Base-by-base conservation (phyloP, 1,139 yeast species). In the Sugiyamaella pinicola region DNA sequence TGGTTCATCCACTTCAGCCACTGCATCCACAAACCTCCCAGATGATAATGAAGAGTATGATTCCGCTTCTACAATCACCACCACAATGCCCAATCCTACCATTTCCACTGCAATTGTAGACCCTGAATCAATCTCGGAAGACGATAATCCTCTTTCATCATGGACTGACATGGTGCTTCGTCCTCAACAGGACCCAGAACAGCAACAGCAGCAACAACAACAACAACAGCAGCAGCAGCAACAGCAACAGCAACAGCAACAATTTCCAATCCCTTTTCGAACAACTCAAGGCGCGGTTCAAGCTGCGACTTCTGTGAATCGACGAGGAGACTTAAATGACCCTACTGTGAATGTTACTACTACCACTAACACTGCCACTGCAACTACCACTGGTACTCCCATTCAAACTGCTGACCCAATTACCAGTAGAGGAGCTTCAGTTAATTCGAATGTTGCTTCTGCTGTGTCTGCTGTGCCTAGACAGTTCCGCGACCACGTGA, bases 401-500 rank as follows among this genome's bases (percentile, higher is more conserved):
- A 46, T 12, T 12, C 9, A 12, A 12, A 17, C 17, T 13, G 13
- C 21, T 18, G 51, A 33, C 17, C 35, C 51, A 13, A 39, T 40
- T 5, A 39, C 45, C 10, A 33, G 39, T 18, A 19, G 47, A 33
- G 47, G 47, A n/a, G 31, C 38, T 7, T 47, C 48, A 18, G 39
- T 37, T 5, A 41, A 41, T 26, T 9, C 52, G 3, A 26, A n/a
- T 26, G 37, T 41, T 9, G 43, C 53, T 4, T 49, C 53, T 17
- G 52, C 54, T 13, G 45, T 51, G 10, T 37, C 40, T 21, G 49
- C 40, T 39, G 49, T 57, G 13, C 69, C 66, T 7, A 75, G 96
- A 56, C 76, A 75, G 48, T 87, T 88, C 65, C 77, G 84, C 29
- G 81, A 84, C 54, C 95, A 96, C 1, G 83, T 85, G 21, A 79